Percentiles rank a stretch among this genome's conserved stretches.
Evolutionary conservation across 495 filamentous ascomycete genomes (phyloP).

Genomic region (Hypoxylon fragiforme): DNA sequence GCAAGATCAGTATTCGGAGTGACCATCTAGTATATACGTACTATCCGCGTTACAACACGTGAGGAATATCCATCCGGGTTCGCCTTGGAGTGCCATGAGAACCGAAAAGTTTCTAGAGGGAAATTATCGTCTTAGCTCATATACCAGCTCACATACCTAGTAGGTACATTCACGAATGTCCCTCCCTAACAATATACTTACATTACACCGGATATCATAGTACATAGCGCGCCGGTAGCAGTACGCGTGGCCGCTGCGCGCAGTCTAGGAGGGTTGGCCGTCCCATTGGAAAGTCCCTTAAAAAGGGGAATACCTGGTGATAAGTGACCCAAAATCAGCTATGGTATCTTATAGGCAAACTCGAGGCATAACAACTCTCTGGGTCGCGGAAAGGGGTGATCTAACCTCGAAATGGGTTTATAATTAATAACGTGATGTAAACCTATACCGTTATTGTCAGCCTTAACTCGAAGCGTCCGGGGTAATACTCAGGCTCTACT

Average conservation of each 20-base stretch:
- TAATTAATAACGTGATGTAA: conserved; percentile 56
- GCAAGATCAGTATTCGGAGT: too few species aligned
- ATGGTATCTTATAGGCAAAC: background rate
- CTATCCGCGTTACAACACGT: conserved; percentile 61
- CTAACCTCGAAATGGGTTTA: conserved; percentile 52
- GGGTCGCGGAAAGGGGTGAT: background rate
- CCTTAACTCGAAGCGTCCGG: background rate
- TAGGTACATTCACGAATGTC: background rate
- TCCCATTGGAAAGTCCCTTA: conserved; percentile 39
- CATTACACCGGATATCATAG: conserved; percentile 52
- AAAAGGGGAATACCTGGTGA: conserved; percentile 45
- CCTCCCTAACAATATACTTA: conserved; percentile 31
- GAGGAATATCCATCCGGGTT: conserved; percentile 60
- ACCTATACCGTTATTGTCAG: conserved; percentile 38
- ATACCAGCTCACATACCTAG: background rate
- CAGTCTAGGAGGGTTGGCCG: conserved; percentile 38
- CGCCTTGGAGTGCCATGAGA: conserved; percentile 53
- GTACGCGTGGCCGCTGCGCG: conserved; percentile 49
- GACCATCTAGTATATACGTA: too few species aligned
- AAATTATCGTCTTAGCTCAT: conserved; percentile 12
- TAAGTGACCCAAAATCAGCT: background rate
- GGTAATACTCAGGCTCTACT: background rate
- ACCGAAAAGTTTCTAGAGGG: conserved; percentile 53
- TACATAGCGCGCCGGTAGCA: conserved; percentile 54
- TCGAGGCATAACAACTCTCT: background rate